Conservation (phyloP, 306 rosid species). For the Astragalus membranaceus region DNA sequence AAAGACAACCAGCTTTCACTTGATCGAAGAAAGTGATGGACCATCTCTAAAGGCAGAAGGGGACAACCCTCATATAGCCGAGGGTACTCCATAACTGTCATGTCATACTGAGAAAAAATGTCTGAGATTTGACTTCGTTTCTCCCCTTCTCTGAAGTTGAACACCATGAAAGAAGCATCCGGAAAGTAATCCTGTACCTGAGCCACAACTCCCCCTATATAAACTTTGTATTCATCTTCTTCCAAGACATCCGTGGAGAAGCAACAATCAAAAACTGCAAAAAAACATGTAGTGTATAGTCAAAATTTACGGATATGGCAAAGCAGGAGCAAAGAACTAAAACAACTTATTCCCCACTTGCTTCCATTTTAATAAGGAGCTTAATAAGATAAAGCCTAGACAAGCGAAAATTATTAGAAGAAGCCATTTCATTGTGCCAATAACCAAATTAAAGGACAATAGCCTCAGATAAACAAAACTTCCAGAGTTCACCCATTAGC, state of each 20-base stretch:
- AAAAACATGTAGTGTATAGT: not conserved
- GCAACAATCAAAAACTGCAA: constrained; percentile 94
- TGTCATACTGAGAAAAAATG: constrained; percentile 81
- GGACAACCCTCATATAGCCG: constrained; percentile 88
- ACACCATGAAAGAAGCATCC: constrained; percentile 95
- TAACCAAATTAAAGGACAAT: not conserved
- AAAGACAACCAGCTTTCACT: constrained; percentile 97
- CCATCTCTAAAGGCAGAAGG: constrained; percentile 85
- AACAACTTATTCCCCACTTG: not conserved
- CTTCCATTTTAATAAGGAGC: not conserved
- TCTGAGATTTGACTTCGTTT: constrained; percentile 70
- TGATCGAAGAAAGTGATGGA: constrained; percentile 95
- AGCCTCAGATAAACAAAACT: not conserved
- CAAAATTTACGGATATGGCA: not conserved
- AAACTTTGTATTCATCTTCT: constrained; percentile 79
- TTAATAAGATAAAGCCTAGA: not conserved
- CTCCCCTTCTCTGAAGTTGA: constrained; percentile 91
- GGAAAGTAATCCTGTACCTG: constrained; percentile 89
- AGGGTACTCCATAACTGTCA: constrained; percentile 99
- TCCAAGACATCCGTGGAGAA: constrained; percentile 85
- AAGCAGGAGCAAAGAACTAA: not conserved
- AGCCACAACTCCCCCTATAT: constrained; percentile 81
- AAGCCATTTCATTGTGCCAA: constrained; percentile 4
- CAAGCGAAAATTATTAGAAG: not conserved
- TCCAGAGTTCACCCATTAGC: not conserved